A percentile compares a stretch with the other conserved stretches of the same genome.
Conservation (phyloP, 2,329 filamentous ascomycete genomes). For the Alternaria gaisen region DNA sequence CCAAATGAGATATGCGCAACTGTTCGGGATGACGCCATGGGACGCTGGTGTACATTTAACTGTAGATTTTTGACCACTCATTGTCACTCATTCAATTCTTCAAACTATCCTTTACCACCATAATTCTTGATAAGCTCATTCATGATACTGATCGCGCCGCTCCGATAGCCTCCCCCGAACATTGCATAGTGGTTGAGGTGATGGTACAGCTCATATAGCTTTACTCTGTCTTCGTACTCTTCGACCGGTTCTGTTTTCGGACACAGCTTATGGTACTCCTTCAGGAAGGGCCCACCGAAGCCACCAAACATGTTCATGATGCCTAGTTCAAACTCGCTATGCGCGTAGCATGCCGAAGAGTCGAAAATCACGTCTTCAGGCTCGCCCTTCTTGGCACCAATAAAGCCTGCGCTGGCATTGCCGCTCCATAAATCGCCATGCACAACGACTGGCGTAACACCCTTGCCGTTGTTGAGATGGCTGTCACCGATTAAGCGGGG, state of each 20-base stretch:
- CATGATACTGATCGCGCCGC: conserved; percentile 83
- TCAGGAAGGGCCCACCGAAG: conserved; percentile 75
- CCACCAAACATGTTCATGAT: conserved; percentile 98
- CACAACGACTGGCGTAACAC: conserved; percentile 78
- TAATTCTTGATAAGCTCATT: conserved; percentile 77
- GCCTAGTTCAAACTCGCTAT: conserved; percentile 88
- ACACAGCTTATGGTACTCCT: conserved; percentile 77
- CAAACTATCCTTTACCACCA: conserved; percentile 39
- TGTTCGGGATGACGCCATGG: no score
- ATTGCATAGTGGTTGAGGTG: conserved; percentile 88
- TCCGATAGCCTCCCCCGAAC: conserved; percentile 81
- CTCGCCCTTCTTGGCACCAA: conserved; percentile 64
- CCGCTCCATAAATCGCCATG: conserved; percentile 96
- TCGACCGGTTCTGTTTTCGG: conserved; percentile 80
- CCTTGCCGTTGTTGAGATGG: conserved; percentile 67
- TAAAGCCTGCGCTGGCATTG: conserved; percentile 74
- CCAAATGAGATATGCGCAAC: neutral
- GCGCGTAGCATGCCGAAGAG: conserved; percentile 81
- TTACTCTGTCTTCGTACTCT: conserved; percentile 86
- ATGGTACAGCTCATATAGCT: conserved; percentile 89
- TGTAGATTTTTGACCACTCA: conserved; percentile 17
- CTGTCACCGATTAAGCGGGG: conserved; percentile 76
- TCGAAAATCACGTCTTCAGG: conserved; percentile 86
- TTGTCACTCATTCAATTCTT: conserved; percentile 1
- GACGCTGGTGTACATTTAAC: neutral